Evolutionary conservation across 352 stramenopile species (phyloP).

Genomic region (Phytophthora litchii): DNA sequence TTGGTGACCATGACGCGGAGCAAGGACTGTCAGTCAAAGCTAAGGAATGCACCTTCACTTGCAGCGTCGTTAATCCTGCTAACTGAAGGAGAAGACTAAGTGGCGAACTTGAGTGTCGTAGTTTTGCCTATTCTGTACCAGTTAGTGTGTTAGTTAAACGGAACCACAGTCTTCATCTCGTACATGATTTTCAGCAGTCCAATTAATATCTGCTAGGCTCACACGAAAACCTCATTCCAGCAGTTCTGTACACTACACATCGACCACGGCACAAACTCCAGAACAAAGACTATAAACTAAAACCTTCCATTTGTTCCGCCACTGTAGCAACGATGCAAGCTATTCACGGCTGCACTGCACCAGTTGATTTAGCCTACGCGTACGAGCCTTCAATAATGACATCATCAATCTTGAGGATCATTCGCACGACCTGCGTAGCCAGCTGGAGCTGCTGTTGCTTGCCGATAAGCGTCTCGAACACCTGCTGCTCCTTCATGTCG

Average conservation of each 20-base stretch:
- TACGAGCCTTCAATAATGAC: constrained; percentile 96
- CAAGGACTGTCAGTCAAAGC: constrained; percentile 18
- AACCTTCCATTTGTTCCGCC: constrained; percentile 32
- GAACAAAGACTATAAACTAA: constrained; percentile 38
- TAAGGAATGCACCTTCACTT: constrained; percentile 16
- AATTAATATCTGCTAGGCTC: no score
- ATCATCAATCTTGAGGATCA: constrained; percentile 99
- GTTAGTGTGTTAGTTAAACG: no score
- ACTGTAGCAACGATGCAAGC: constrained; percentile 6
- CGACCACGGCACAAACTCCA: background rate
- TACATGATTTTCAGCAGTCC: no score
- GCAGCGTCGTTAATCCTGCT: constrained; percentile 17
- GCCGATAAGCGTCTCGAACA: constrained; percentile 99
- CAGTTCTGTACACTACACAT: background rate
- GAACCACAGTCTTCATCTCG: no score
- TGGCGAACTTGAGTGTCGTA: background rate
- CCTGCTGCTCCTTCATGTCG: constrained; percentile 98
- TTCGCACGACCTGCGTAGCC: constrained; percentile 99
- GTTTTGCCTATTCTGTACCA: no score
- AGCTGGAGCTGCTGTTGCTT: constrained; percentile 99
- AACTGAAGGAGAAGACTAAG: constrained; percentile 6
- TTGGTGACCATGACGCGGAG: constrained; percentile 24
- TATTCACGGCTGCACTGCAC: background rate
- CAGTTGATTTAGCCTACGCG: constrained; percentile 55
- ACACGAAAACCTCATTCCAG: no score